Conservation (phyloP, 768 basidiomycete species). For the Exidia glandulosa region DNA sequence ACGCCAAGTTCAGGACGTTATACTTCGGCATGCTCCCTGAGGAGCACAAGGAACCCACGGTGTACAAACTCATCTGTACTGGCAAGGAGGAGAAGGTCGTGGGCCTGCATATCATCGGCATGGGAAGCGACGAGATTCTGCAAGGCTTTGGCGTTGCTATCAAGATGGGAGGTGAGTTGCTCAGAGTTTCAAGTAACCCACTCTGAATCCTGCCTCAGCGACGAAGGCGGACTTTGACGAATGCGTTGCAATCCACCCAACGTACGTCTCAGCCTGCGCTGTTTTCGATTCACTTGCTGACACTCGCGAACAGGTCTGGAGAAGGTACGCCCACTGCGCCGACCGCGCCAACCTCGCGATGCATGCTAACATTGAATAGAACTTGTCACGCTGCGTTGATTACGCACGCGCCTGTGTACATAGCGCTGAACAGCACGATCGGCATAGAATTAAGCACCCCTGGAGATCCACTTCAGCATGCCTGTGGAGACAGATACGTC, state of each 20-base stretch:
- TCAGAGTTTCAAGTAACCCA: too few species aligned
- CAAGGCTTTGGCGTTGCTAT: constrained; percentile 97
- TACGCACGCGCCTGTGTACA: too few species aligned
- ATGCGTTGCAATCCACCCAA: constrained; percentile 88
- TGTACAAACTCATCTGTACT: constrained; percentile 82
- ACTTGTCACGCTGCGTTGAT: constrained; percentile 6
- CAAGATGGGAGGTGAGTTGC: constrained; percentile 77
- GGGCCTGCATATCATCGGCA: constrained; percentile 88
- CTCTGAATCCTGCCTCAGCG: constrained; percentile 30
- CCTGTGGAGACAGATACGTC: too few species aligned
- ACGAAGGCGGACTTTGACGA: constrained; percentile 75
- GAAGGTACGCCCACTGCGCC: constrained; percentile 4
- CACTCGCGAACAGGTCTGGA: constrained; percentile 2
- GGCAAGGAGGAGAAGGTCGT: constrained; percentile 91
- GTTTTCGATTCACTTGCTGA: not conserved
- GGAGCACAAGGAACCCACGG: constrained; percentile 86
- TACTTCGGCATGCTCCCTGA: constrained; percentile 90
- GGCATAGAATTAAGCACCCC: too few species aligned
- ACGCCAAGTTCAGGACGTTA: constrained; percentile 68
- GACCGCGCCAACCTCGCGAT: not conserved
- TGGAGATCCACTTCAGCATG: too few species aligned
- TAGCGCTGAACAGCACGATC: too few species aligned
- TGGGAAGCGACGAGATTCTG: constrained; percentile 86
- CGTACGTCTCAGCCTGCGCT: constrained; percentile 35
- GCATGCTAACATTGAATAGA: not conserved